phyloP scores from a whole-genome alignment of 495 filamentous ascomycete genomes.

The Letharia columbiana region DNA sequence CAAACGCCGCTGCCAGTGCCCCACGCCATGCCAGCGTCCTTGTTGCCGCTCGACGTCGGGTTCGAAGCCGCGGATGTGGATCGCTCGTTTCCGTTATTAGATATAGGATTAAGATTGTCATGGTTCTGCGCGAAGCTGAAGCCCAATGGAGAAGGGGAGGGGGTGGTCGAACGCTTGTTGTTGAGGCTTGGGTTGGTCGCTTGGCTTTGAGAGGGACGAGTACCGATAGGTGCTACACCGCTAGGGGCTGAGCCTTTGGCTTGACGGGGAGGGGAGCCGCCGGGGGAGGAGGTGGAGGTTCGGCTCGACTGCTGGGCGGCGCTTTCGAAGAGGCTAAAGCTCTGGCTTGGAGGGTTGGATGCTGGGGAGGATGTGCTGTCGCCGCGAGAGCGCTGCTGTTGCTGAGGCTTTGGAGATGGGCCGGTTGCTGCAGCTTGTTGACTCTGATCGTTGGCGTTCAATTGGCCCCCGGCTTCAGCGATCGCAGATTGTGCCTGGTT shows the following conservation, averaged over 20 bases:
- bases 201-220: conserved; percentile 58
- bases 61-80: conserved; percentile 55
- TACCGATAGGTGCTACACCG: conserved; percentile 86
- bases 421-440: conserved; percentile 22
- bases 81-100: conserved; percentile 42
- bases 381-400: conserved; percentile 61
- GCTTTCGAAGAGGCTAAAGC: conserved; percentile 59
- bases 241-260: conserved; percentile 45
- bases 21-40: conserved; percentile 54
- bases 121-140: conserved; percentile 57
- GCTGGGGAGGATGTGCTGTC: conserved; percentile 85
- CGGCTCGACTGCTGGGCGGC: conserved; percentile 66
- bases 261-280: conserved; percentile 74
- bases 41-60: conserved; percentile 38
- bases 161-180: conserved; percentile 82
- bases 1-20: conserved; percentile 63
- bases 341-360: conserved; percentile 50
- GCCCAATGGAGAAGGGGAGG: conserved; percentile 78
- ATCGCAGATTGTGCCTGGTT: conserved; percentile 31
- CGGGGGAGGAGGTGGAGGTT: conserved; percentile 84
- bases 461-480: conserved; percentile 37
- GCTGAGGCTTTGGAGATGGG: conserved; percentile 35
- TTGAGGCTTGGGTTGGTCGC: conserved; percentile 51
- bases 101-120: conserved; percentile 39
- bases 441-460: conserved; percentile 16